Conservation (phyloP, 768 basidiomycete genomes). For the Boletus reticulatus region DNA sequence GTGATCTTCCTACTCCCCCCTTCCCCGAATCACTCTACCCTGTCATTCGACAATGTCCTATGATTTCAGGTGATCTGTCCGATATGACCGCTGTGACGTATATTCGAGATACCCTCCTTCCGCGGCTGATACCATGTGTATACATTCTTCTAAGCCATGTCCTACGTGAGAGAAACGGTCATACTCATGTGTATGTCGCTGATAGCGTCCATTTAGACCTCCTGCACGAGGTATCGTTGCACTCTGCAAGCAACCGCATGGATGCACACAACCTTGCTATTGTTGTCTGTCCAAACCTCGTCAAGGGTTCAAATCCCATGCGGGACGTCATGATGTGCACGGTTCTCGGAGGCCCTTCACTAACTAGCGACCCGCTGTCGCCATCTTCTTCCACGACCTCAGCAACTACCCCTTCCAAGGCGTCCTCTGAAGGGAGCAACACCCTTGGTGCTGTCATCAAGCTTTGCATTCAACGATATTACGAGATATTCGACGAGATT, state of each 20-base stretch:
- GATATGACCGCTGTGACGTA: constrained; percentile 62
- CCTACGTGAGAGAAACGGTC: constrained; percentile 45
- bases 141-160: constrained; percentile 73
- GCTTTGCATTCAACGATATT: constrained; percentile 79
- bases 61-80: constrained; percentile 45
- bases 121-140: constrained; percentile 65
- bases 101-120: constrained; percentile 65
- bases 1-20: constrained; percentile 76
- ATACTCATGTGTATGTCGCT: constrained; percentile 4
- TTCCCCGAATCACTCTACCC: constrained; percentile 72
- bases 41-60: constrained; percentile 65
- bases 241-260: constrained; percentile 70
- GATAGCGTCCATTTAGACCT: constrained; percentile 48
- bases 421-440: constrained; percentile 45
- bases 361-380: constrained; percentile 30
- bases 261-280: constrained; percentile 80
- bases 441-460: constrained; percentile 73
- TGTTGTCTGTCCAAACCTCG: constrained; percentile 77
- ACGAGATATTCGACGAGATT: constrained; percentile 84
- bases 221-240: constrained; percentile 74
- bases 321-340: constrained; percentile 75
- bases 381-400: constrained; percentile 13
- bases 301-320: constrained; percentile 63
- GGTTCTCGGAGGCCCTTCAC: constrained; percentile 49
- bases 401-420: constrained; percentile 18